Evolutionary conservation across 1,139 yeast genomes (phyloP).

Genomic region (Magnusiomyces sp.): DNA sequence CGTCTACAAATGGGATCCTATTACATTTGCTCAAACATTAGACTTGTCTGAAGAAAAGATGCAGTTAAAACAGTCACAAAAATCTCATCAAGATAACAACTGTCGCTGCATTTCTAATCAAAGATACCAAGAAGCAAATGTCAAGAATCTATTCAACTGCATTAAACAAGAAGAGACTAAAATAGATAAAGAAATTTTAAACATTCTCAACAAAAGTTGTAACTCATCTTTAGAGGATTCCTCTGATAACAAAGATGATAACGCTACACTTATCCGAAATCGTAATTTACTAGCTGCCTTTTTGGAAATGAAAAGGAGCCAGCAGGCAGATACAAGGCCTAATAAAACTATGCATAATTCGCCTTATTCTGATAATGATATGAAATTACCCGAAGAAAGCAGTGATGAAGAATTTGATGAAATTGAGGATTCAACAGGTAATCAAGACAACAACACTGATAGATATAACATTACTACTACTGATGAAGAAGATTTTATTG

Average conservation of each 20-base stretch:
- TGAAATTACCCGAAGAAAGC: no score
- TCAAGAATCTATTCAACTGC: neutral
- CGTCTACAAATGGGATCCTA: slow-evolving; percentile 7
- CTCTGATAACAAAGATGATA: no score
- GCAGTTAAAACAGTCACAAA: neutral
- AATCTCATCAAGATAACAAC: neutral
- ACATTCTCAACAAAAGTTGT: neutral
- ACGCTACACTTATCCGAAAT: neutral
- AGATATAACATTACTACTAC: no score
- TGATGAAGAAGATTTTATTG: neutral
- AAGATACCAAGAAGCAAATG: neutral
- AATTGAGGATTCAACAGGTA: no score
- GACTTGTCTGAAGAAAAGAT: neutral
- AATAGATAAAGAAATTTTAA: neutral
- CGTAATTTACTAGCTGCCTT: no score
- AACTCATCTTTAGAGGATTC: neutral
- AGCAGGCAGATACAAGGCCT: no score
- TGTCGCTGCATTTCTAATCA: neutral
- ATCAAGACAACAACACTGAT: no score
- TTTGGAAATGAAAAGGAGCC: no score
- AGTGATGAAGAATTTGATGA: no score
- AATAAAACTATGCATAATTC: no score
- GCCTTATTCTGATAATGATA: no score
- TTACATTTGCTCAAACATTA: slow-evolving; percentile 7
- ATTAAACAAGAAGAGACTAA: neutral